Evolutionary conservation across 306 rosid species (phyloP).

Genomic region (Lagenaria siceraria): DNA sequence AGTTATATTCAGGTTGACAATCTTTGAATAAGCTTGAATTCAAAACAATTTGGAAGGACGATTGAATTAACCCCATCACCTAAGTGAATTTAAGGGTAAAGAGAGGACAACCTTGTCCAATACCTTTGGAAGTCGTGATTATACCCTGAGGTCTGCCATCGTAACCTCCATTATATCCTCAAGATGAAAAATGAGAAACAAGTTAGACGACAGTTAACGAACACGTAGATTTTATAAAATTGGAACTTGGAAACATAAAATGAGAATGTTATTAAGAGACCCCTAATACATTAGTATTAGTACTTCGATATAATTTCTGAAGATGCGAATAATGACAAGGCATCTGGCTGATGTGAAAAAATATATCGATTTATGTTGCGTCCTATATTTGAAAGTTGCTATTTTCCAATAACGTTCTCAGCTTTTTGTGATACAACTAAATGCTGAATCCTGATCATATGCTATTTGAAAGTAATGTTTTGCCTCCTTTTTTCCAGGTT

Average conservation of each 20-base stretch:
- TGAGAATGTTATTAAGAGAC: not conserved
- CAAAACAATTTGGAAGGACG: not conserved
- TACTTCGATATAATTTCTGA: not conserved
- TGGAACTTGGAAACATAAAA: not conserved
- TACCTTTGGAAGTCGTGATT: not conserved
- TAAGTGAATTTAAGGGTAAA: not conserved
- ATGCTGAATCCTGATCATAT: not conserved
- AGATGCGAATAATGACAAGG: not conserved
- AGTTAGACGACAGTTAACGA: not conserved
- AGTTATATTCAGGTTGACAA: too few relatives aligned
- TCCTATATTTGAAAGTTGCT: not conserved
- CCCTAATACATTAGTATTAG: not conserved
- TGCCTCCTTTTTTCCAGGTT: slow-evolving; percentile 46
- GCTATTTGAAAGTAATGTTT: not conserved
- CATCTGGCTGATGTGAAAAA: not conserved
- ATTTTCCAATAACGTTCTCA: not conserved
- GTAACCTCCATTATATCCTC: not conserved
- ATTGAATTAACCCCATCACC: not conserved
- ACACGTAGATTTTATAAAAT: too few relatives aligned
- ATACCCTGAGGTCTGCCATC: not conserved
- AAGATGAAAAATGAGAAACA: not conserved
- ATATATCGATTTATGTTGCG: not conserved
- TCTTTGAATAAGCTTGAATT: not conserved
- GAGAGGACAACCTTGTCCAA: not conserved
- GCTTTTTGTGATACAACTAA: not conserved